Conservation (phyloP, 2,329 filamentous ascomycete genomes). For the Truncatella angustata region DNA sequence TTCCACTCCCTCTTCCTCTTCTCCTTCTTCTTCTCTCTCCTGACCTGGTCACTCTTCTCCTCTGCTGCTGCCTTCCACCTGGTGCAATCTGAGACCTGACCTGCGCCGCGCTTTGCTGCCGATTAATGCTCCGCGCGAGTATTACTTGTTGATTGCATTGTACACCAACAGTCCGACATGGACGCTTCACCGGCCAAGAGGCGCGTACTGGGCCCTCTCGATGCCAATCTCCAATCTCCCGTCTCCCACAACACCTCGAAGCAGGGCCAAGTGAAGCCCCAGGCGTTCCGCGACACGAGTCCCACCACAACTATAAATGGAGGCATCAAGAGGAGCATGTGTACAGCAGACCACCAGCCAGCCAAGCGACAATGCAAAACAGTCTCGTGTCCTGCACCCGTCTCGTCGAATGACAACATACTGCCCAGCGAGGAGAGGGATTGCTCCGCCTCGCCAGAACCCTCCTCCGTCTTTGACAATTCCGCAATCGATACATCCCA, state of each 20-base stretch:
- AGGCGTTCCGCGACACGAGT: background rate
- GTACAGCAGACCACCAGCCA: background rate
- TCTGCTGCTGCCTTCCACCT: no score
- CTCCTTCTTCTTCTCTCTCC: no score
- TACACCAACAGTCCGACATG: constrained; percentile 14
- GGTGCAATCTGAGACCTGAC: no score
- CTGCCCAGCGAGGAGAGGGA: background rate
- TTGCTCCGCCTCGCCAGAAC: constrained; percentile 17
- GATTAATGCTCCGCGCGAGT: no score
- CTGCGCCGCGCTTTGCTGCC: no score
- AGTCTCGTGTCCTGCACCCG: background rate
- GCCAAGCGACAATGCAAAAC: background rate
- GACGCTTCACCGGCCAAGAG: constrained; percentile 26
- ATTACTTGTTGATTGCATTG: no score
- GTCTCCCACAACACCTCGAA: background rate
- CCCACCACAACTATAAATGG: background rate
- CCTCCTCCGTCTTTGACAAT: constrained; percentile 49
- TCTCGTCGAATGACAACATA: background rate
- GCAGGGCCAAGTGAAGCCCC: background rate
- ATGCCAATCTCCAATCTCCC: constrained; percentile 25
- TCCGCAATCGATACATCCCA: constrained; percentile 47
- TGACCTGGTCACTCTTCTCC: no score
- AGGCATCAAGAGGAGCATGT: background rate
- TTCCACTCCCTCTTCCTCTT: no score
- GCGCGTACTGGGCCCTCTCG: constrained; percentile 26